These are phyloP conservation scores for Elaeagnus macrophylla DNA, from an alignment of 306 rosid species.

Conservation along the genomic window DNA sequence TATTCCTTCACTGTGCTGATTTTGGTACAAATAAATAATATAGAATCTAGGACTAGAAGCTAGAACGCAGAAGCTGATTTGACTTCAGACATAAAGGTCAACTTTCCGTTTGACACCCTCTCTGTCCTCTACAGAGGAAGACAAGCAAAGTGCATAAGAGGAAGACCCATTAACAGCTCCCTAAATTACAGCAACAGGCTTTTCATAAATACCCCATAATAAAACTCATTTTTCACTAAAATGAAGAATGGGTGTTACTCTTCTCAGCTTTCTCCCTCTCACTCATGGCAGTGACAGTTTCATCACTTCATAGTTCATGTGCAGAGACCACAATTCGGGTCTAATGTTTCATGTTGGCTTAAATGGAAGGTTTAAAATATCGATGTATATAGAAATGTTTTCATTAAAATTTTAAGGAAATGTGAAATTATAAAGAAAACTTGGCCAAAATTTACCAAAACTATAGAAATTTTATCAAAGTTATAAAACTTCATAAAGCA, in stretches of 20 bases:
- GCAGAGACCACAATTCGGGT: too few relatives aligned
- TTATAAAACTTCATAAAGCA: too few relatives aligned
- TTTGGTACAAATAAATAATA: neutral
- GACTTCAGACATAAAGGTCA: neutral
- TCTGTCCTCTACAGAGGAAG: conserved; percentile 13
- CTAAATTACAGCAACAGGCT: conserved; percentile 28
- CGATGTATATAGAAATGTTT: too few relatives aligned
- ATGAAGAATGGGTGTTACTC: conserved; percentile 10
- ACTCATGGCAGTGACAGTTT: neutral
- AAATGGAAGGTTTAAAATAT: too few relatives aligned
- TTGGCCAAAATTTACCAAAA: too few relatives aligned
- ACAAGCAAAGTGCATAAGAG: conserved; percentile 12
- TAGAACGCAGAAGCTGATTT: conserved; percentile 1
- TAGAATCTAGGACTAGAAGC: neutral
- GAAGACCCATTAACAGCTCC: conserved; percentile 17
- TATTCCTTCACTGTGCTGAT: conserved; percentile 13
- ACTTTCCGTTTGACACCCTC: conserved; percentile 16
- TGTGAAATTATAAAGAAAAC: too few relatives aligned
- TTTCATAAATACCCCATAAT: conserved; percentile 13
- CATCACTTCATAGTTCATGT: neutral
- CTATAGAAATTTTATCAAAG: too few relatives aligned
- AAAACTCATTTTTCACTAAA: neutral
- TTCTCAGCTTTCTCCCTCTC: neutral
- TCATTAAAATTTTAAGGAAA: too few relatives aligned
- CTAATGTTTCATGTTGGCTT: too few relatives aligned